Conservation (phyloP, 2,329 filamentous ascomycete species). For the Calonectria pseudoturangicola region DNA sequence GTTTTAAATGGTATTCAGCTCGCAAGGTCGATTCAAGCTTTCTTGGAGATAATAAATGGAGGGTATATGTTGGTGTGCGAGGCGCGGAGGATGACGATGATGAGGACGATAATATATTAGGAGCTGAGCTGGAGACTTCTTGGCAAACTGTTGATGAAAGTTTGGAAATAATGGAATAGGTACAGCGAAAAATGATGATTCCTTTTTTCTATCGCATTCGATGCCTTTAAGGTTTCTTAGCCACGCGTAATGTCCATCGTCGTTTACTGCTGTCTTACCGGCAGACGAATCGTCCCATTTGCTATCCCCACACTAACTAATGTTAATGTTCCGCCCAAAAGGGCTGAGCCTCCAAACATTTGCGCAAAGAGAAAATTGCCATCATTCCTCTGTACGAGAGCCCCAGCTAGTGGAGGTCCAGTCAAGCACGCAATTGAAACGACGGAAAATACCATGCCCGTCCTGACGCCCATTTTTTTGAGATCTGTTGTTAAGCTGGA, state of each 20-base stretch:
- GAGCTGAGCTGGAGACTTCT: no score
- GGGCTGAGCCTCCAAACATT: neutral
- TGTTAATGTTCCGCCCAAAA: constrained; percentile 1
- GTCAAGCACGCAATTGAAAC: constrained; percentile 16
- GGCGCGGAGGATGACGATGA: no score
- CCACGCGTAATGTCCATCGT: neutral
- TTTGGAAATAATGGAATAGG: no score
- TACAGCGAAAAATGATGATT: no score
- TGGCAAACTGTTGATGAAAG: no score
- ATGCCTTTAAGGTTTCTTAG: neutral
- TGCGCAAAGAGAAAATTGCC: constrained; percentile 13
- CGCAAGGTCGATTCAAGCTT: no score
- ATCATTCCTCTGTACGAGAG: neutral
- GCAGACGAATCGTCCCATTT: neutral
- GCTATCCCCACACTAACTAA: neutral
- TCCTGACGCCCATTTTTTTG: constrained; percentile 3
- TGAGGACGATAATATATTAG: no score
- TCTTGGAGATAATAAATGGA: no score
- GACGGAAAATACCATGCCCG: constrained; percentile 23
- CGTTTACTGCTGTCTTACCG: neutral
- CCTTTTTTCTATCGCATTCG: no score
- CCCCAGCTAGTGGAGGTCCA: constrained; percentile 10
- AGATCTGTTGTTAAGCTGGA: constrained; percentile 11
- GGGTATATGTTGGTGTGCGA: neutral
- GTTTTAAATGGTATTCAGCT: no score